These are phyloP conservation scores for Monilinia aucupariae DNA, from an alignment of 2,329 filamentous ascomycete genomes.

Conservation along the genomic window DNA sequence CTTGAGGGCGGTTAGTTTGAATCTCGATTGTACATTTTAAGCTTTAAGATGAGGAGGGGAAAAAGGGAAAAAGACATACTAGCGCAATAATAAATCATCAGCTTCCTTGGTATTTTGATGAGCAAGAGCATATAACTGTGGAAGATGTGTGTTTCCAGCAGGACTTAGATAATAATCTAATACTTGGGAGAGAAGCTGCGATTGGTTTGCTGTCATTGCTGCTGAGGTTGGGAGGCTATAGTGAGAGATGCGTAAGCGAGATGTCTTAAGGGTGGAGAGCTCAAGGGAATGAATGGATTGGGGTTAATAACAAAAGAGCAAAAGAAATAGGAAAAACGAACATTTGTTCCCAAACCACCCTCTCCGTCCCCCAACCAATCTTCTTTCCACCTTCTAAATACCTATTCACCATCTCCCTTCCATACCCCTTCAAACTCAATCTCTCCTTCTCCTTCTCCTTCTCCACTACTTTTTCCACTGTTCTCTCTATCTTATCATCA, in stretches of 20 bases:
- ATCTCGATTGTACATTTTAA: background rate
- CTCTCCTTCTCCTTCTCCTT: constrained; percentile 38
- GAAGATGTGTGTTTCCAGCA: constrained; percentile 48
- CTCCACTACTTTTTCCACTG: constrained; percentile 38
- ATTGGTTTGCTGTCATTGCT: constrained; percentile 65
- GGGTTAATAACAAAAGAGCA: too few relatives aligned
- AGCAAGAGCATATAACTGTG: constrained; percentile 57
- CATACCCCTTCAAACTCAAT: constrained; percentile 57
- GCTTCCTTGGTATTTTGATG: constrained; percentile 49
- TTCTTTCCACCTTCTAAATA: constrained; percentile 53
- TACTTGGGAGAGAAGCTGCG: constrained; percentile 65
- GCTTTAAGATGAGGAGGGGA: too few relatives aligned
- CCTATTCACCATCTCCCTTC: constrained; percentile 58
- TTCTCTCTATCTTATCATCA: constrained; percentile 27
- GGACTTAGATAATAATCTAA: constrained; percentile 66
- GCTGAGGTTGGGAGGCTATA: constrained; percentile 50
- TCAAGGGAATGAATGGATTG: background rate
- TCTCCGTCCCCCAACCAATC: constrained; percentile 46
- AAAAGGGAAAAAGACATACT: constrained; percentile 22
- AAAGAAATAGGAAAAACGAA: constrained; percentile 17
- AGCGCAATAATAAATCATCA: constrained; percentile 61
- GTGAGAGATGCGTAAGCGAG: background rate
- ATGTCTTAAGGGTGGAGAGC: background rate
- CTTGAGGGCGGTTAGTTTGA: constrained; percentile 33
- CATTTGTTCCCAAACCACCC: constrained; percentile 49